Conservation (phyloP, 2,329 filamentous ascomycete genomes). For the Apiospora hydei region DNA sequence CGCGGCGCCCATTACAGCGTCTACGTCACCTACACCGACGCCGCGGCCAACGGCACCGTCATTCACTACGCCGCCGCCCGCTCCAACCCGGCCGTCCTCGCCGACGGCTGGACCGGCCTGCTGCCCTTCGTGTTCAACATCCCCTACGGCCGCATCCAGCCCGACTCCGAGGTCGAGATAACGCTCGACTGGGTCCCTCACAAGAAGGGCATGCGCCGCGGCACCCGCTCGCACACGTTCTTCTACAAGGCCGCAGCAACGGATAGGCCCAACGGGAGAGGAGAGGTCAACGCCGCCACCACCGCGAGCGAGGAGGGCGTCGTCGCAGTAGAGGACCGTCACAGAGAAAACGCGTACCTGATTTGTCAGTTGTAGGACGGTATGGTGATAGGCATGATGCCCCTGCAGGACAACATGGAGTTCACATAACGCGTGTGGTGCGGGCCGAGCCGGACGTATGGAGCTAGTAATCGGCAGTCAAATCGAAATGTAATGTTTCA, state of each 20-base stretch:
- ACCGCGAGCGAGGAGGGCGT: background rate
- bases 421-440: background rate
- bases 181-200: background rate
- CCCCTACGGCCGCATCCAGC: background rate
- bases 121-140: background rate
- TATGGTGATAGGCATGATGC: no score
- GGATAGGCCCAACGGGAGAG: background rate
- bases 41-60: background rate
- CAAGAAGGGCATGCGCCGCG: background rate
- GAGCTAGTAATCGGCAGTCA: background rate
- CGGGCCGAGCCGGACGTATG: background rate
- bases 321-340: background rate
- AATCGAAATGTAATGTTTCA: conserved; percentile 16
- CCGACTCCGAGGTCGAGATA: background rate
- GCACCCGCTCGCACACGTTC: background rate
- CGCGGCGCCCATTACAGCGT: background rate
- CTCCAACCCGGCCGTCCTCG: background rate
- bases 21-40: background rate
- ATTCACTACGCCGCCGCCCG: background rate
- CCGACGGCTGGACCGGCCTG: background rate
- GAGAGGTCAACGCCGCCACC: background rate
- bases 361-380: background rate
- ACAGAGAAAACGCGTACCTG: background rate
- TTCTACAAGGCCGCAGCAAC: background rate
- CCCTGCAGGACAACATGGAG: no score